These are phyloP conservation scores for Lolium rigidum DNA, from an alignment of 176 grass and related monocot genomes.

Conservation along the genomic window DNA sequence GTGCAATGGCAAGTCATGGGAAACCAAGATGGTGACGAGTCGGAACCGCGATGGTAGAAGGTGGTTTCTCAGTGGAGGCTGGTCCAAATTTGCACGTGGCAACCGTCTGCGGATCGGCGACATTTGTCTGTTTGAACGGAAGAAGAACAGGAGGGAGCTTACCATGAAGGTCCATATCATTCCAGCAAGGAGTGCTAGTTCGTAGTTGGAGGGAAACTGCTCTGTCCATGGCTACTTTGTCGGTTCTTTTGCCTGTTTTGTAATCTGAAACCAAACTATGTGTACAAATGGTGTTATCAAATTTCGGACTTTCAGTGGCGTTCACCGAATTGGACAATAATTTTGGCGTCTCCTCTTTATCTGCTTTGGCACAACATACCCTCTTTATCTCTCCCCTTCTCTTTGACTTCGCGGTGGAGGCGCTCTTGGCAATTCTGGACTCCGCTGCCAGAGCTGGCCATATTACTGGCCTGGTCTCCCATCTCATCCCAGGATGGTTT, in stretches of 20 bases:
- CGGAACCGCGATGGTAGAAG: background rate
- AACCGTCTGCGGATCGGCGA: conserved; percentile 41
- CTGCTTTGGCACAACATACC: too few species aligned
- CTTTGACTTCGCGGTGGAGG: too few species aligned
- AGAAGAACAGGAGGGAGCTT: background rate
- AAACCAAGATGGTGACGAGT: background rate
- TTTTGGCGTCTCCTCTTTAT: too few species aligned
- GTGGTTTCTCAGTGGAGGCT: conserved; percentile 40
- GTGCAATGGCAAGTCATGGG: background rate
- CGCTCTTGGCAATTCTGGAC: too few species aligned
- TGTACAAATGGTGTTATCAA: too few species aligned
- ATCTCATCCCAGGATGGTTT: too few species aligned
- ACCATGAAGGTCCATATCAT: conserved; percentile 38
- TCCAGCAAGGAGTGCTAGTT: background rate
- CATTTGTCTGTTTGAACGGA: background rate
- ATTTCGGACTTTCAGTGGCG: too few species aligned
- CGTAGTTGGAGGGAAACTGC: background rate
- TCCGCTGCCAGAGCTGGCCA: too few species aligned
- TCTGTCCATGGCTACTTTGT: background rate
- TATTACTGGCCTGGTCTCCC: too few species aligned
- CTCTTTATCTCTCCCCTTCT: too few species aligned
- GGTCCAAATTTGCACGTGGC: conserved; percentile 40
- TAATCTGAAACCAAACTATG: background rate
- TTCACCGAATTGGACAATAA: too few species aligned
- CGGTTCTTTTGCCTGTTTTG: background rate